Evolutionary conservation across 169 alveolate species (phyloP).

Genomic region (Plasmodium billcollinsi): DNA sequence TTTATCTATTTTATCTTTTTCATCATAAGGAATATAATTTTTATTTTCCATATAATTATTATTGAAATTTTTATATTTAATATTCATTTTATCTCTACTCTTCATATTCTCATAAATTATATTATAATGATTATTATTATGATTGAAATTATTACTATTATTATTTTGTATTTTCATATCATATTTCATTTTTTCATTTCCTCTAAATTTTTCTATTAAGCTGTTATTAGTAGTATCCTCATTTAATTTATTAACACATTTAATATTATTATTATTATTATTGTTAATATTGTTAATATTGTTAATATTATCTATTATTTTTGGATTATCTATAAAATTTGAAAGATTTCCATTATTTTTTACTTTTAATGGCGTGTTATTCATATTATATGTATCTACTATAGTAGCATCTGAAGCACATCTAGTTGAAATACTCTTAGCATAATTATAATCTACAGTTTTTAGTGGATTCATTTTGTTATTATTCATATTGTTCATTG

Average conservation of each 20-base stretch:
- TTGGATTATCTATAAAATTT: constrained; percentile 12
- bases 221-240: background rate
- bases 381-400: constrained; percentile 43
- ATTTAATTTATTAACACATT: background rate
- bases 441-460: constrained; percentile 9
- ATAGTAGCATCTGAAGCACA: constrained; percentile 29
- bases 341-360: constrained; percentile 4
- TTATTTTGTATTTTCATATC: constrained; percentile 22
- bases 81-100: constrained; percentile 16
- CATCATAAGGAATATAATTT: constrained; percentile 4
- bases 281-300: background rate
- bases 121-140: background rate
- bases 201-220: constrained; percentile 16
- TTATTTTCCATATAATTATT: background rate
- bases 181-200: constrained; percentile 24
- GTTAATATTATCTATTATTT: constrained; percentile 4
- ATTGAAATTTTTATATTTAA: background rate
- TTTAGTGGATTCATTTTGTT: background rate
- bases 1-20: constrained; percentile 19
- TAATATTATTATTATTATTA: constrained; percentile 6
- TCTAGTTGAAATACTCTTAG: constrained; percentile 24
- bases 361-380: constrained; percentile 3
- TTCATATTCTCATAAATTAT: constrained; percentile 6
- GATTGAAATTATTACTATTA: background rate
- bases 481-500: background rate